Evolutionary conservation across 768 basidiomycete species (phyloP).

Genomic region (Lanmaoa rubissima): DNA sequence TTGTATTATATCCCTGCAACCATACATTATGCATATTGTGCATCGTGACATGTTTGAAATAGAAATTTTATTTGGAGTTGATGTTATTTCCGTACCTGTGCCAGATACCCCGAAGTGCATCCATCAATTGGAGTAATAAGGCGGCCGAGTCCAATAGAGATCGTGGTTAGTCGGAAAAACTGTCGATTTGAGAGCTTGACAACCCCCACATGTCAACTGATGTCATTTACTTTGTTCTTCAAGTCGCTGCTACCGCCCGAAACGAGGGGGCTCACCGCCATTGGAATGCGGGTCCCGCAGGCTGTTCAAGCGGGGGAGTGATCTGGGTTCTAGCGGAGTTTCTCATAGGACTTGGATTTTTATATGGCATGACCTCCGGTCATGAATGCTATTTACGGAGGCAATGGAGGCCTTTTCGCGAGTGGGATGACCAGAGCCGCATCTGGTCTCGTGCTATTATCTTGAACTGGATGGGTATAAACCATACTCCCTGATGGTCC

Average conservation of each 20-base stretch:
- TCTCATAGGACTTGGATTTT: not conserved
- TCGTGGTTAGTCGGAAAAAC: too few relatives aligned
- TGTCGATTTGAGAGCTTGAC: not conserved
- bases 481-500: too few relatives aligned
- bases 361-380: not conserved
- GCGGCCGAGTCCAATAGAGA: not conserved
- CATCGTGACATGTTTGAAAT: not conserved
- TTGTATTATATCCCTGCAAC: not conserved
- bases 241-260: too few relatives aligned
- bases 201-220: not conserved
- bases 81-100: not conserved
- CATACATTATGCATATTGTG: not conserved
- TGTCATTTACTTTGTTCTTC: not conserved
- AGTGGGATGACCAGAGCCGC: not conserved
- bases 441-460: too few relatives aligned
- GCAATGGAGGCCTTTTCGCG: conserved; percentile 1
- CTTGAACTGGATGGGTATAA: too few relatives aligned
- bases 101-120: not conserved
- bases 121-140: not conserved
- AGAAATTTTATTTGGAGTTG: not conserved
- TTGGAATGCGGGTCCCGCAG: not conserved
- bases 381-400: not conserved
- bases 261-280: not conserved
- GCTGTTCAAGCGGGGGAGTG: not conserved
- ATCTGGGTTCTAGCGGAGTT: not conserved